Base-by-base conservation (phyloP, 768 basidiomycete species). In the Amyloporia xantha region DNA sequence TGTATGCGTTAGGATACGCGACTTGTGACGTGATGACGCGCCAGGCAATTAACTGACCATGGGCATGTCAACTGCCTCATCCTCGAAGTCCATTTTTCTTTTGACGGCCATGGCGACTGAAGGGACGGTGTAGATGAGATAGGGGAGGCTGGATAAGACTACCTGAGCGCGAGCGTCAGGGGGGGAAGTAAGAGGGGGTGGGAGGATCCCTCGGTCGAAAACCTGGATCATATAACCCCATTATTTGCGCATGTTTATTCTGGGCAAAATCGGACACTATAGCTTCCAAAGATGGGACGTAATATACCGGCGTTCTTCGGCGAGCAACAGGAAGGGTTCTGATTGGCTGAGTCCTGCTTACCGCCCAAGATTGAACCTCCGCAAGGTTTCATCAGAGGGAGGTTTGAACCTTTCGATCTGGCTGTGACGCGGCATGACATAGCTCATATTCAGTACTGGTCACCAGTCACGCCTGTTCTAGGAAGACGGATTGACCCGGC, bases 51-150 rank as follows among this genome's bases (percentile, higher is more conserved):
- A 2, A 47, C 46, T 47, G 24, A 49, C 48, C 40, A 49, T 49
- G 30, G 28, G 27, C 25, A 33, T 27, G 27, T 36, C 26, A 23
- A 66, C 70, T 53, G 71, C 69, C 58, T 80, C 80, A 51, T 47
- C 48, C 44, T 84, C 84, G 17, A 71, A 56, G 44, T 82, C 78
- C 44, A 85, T 72, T 70, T 91, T 91, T 63, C 88, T 77, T 66
- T 91, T 91, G 62, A 86, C 54, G 36, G 80, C 72, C 86, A 88
- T 90, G 44, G 55, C 53, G 56, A 21, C 23, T 27, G 27, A 15
- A 4, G 20, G 23, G 9, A 45, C 24, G 24, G 37, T n/a, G 23
- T 2, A 28, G 30, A 49, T 28, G 15, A 42, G 12, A 49, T 35
- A 40, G 36, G 24, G 21, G 24, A 12, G 43, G 38, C 26, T 19